Conservation (phyloP, 306 rosid species). For the Vigna angularis region DNA sequence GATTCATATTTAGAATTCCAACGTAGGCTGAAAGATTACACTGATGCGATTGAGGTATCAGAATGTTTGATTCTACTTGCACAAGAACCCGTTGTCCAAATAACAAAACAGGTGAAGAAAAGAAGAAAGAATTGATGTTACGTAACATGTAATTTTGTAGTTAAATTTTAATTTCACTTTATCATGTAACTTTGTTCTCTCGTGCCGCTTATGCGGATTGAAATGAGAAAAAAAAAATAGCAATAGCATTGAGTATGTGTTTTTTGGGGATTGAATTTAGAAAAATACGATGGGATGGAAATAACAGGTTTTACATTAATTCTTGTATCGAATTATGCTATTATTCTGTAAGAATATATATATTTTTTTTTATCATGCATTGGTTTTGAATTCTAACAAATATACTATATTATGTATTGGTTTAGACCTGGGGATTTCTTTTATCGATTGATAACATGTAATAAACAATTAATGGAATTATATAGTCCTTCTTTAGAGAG, state of each 20-base stretch:
- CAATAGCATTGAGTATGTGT: background rate
- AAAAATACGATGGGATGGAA: no score
- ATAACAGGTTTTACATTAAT: no score
- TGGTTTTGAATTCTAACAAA: no score
- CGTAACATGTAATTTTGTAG: background rate
- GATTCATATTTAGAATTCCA: background rate
- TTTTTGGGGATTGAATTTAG: no score
- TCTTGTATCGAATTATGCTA: no score
- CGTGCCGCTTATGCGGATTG: background rate
- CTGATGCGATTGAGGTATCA: background rate
- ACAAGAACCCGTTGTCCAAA: background rate
- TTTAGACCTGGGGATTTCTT: no score
- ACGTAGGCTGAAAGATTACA: background rate
- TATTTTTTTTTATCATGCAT: no score
- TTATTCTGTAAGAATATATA: no score
- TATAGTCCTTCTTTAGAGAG: no score
- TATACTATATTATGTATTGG: no score
- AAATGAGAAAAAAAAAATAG: background rate
- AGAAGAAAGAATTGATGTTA: background rate
- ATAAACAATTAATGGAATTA: no score
- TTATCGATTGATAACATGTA: no score
- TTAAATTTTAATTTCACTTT: background rate
- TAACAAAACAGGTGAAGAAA: background rate
- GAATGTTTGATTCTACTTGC: background rate
- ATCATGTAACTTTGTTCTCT: background rate